Base-by-base conservation (phyloP, 176 grass and related monocot species). In the Cymbopogon citratus region DNA sequence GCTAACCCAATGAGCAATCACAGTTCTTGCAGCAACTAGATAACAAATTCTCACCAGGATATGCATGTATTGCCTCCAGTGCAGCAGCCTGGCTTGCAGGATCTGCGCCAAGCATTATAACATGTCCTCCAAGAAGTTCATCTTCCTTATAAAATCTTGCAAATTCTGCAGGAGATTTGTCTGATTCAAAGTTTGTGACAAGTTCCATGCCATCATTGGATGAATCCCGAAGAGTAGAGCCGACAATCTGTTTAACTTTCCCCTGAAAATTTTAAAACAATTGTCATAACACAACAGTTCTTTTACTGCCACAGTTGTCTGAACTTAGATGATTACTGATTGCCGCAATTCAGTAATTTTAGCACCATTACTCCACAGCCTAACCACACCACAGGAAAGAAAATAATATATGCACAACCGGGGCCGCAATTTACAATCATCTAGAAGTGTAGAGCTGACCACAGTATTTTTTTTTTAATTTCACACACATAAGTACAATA, bases 211-310 rank as follows among this genome's bases (percentile, higher is more conserved):
- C 80, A 66, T 90, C 84, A 4, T 82, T 78, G 3, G 71, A 65
- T 60, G 72, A 82, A 88, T 95, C 96, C n/a, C 57, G 80, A 45
- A 99, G 92, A 13, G 92, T 99, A 46, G 96, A 93, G 6, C 96
- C 96, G 39, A 99, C 92, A 74, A 99, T 99, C 84, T 99, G 92
- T 66, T 99, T 99, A 64, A 99, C 96, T 86, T 99, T 95, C 1
- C 91, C 96, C 92, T 99, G 33, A 25, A 49, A 76, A 6, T 67
- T 66, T 9, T 10, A 60, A 11, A 48, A 24, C 29, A 71, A 6
- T 44, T 3, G 5, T 5, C 25, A 82, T 86, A 49, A 88, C 34
- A 88, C 81, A 67, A 69, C 0, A 9, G 5, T 27, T 8, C 0
- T 57, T 41, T 25, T 36, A 59, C 54, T 80, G 51, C 18, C 43